phyloP scores from a whole-genome alignment of 2,329 filamentous ascomycete genomes.

The Colletotrichum destructivum region DNA sequence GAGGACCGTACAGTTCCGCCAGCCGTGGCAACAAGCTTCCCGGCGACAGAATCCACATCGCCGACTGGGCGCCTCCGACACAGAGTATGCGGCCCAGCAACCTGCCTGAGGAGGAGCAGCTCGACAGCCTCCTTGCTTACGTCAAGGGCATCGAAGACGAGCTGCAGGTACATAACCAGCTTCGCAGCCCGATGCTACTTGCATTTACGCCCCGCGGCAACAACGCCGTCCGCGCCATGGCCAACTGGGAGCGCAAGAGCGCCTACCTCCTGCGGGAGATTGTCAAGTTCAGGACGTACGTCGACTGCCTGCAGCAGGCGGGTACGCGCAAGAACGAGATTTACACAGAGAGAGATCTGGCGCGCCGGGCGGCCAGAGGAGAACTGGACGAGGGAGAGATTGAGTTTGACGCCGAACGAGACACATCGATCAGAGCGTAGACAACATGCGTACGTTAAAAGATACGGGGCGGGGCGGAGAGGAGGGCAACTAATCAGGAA shows the following conservation, averaged over 20 bases:
- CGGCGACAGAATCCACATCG: conserved; percentile 86
- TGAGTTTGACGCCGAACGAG: conserved; percentile 53
- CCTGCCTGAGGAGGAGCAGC: conserved; percentile 84
- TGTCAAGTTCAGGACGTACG: conserved; percentile 96
- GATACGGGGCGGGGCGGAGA: background rate
- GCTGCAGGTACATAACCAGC: conserved; percentile 87
- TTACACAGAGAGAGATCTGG: conserved; percentile 72
- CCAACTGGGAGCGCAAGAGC: conserved; percentile 97
- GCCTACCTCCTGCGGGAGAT: conserved; percentile 93
- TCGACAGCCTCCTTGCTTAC: conserved; percentile 81
- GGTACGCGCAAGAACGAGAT: conserved; percentile 80
- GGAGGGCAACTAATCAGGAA: conserved; percentile 1
- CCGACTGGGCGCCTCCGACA: conserved; percentile 90
- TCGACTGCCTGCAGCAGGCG: conserved; percentile 85
- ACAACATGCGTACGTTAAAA: background rate
- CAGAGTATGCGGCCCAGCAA: conserved; percentile 91
- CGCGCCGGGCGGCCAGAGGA: conserved; percentile 64
- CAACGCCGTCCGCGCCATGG: conserved; percentile 88
- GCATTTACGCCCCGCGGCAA: conserved; percentile 89
- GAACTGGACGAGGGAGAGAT: conserved; percentile 60
- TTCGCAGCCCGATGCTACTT: conserved; percentile 88
- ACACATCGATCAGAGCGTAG: conserved; percentile 53
- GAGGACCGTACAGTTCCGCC: conserved; percentile 49
- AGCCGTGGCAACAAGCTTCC: conserved; percentile 74
- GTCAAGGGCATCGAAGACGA: conserved; percentile 90